These are phyloP conservation scores for Tuctoria greenei DNA, from an alignment of 176 grass and related monocot genomes.

Conservation along the genomic window DNA sequence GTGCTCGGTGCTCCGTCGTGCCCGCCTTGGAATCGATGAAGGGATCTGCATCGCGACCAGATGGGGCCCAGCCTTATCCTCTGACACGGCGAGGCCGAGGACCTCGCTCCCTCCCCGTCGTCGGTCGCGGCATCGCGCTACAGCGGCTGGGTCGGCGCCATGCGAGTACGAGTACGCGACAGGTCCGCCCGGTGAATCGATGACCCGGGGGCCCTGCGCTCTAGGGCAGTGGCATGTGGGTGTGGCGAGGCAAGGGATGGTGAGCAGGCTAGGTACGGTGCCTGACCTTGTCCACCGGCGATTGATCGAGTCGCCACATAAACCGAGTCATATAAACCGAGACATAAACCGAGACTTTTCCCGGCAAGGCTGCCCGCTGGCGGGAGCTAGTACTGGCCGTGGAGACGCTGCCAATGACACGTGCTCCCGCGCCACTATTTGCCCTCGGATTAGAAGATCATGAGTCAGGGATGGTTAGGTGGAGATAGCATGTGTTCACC, in stretches of 20 bases:
- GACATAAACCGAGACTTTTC: not conserved
- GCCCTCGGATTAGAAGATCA: too few species aligned
- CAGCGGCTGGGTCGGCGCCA: not conserved
- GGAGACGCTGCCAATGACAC: too few species aligned
- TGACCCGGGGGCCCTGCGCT: not conserved
- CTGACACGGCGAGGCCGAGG: not conserved
- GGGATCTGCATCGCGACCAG: slow-evolving; percentile 45
- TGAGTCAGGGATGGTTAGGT: too few species aligned
- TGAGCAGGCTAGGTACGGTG: not conserved
- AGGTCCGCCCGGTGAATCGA: not conserved
- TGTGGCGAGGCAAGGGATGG: not conserved
- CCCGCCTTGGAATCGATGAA: not conserved
- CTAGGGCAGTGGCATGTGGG: too few species aligned
- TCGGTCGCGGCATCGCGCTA: slow-evolving; percentile 10
- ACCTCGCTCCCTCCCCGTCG: too few species aligned
- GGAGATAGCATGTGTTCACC: too few species aligned
- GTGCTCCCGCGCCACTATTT: too few species aligned
- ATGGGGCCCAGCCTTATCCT: slow-evolving; percentile 40
- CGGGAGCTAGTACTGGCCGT: too few species aligned
- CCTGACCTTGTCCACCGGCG: not conserved
- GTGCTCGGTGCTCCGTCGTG: not conserved
- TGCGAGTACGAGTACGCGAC: too few species aligned
- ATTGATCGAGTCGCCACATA: slow-evolving; percentile 12
- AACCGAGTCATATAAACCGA: not conserved
- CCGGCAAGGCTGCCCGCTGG: too few species aligned